Conservation (phyloP, 352 stramenopile species). For the Aphanomyces euteiches region DNA sequence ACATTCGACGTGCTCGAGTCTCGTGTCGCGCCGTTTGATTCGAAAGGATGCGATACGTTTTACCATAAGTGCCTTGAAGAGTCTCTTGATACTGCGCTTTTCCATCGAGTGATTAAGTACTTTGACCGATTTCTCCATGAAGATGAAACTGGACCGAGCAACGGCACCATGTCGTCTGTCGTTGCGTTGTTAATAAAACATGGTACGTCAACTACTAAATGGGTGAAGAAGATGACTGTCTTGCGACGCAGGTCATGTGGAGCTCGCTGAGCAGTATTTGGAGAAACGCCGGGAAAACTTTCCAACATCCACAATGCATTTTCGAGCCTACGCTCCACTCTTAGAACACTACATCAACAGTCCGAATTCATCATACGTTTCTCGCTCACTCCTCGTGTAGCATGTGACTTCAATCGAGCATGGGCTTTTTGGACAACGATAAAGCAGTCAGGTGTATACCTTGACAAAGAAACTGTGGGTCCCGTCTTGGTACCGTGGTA, state of each 20-base stretch:
- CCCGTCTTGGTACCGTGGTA: slow-evolving; percentile 4
- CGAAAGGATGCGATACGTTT: slow-evolving; percentile 21
- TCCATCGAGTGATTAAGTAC: background rate
- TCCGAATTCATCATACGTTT: background rate
- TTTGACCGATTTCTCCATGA: slow-evolving; percentile 5
- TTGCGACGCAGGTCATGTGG: background rate
- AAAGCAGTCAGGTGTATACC: background rate
- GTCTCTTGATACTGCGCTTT: background rate
- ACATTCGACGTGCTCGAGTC: slow-evolving; percentile 1
- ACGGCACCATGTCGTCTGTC: slow-evolving; percentile 15
- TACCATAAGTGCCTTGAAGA: slow-evolving; percentile 15
- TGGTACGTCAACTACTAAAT: background rate
- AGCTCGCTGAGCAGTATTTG: background rate
- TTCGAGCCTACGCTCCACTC: slow-evolving; percentile 7
- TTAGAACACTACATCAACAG: slow-evolving; percentile 22
- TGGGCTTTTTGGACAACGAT: slow-evolving; percentile 2
- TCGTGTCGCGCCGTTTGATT: slow-evolving; percentile 4
- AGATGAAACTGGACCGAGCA: background rate
- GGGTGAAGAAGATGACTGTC: background rate
- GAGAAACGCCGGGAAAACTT: background rate
- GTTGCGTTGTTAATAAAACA: slow-evolving; percentile 7
- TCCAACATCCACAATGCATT: slow-evolving; percentile 1
- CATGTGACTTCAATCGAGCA: background rate
- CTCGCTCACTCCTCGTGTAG: background rate
- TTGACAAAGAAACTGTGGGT: slow-evolving; percentile 8